Base-by-base conservation (phyloP, 2,329 filamentous ascomycete genomes). In the Colletotrichum chrysophilum region DNA sequence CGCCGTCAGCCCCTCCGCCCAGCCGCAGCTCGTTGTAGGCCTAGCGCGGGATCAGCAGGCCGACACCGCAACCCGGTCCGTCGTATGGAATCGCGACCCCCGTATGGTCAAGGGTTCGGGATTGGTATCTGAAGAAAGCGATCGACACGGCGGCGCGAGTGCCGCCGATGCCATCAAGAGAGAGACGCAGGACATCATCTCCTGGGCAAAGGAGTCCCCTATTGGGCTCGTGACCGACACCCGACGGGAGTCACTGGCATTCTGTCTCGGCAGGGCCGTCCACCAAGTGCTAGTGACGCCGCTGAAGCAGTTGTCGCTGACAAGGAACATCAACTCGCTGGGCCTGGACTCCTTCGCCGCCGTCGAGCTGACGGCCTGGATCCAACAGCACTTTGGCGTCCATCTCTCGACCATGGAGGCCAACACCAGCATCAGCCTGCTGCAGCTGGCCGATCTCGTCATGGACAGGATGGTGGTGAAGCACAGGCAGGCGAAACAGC, bases 311-410 rank as follows among this genome's bases (percentile, higher is more conserved):
- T 34, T 66, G 24, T 52, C 38, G 24, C 24, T 66, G 0, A 66
- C 64, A 38, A 52, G n/a, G 2, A 30, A 18, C 24, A 66, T 66
- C 92, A 92, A 77, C 87, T 91, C 4, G 81, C 83, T 62, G 84
- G 81, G 81, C 10, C 72, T 83, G 14, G 82, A 83, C 72, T 82
- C 81, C 16, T 77, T 83, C 16, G 79, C 82, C 16, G 81, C 79
- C 3, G 78, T 81, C 4, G 82, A 83, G 78, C 70, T 83, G 61
- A 76, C 79, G 61, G 81, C 82, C 60, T 81, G 80, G 80, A 52
- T 66, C 21, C 64, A 66, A 7, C 36, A 66, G 26, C 64, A 32
- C 10, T 66, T 66, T 30, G 64, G 26, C 64, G 26, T 66, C 13
- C 36, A 52, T 4, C 36, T 66, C 5, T 26, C 64, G 26, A 21